Percentiles rank a stretch among this genome's conserved stretches.
Conservation (phyloP, 805 yeast species). For the Priceomyces medius region DNA sequence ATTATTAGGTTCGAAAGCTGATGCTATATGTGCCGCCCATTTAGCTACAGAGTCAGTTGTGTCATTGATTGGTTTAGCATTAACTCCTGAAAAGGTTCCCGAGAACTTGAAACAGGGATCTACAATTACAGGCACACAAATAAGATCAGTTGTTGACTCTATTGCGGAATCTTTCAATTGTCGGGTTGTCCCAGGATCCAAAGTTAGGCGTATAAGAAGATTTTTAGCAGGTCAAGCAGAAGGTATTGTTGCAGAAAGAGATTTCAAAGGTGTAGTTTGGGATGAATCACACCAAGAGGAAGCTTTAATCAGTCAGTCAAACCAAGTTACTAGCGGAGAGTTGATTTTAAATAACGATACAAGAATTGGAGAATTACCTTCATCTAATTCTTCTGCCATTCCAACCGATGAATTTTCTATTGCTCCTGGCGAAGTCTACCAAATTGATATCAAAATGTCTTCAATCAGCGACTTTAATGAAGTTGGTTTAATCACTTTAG, state of each 20-base stretch:
- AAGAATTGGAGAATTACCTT: constrained; percentile 7
- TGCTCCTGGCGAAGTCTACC: constrained; percentile 80
- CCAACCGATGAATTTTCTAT: constrained; percentile 75
- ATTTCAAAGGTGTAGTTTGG: constrained; percentile 91
- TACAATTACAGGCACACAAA: constrained; percentile 61
- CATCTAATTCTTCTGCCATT: constrained; percentile 49
- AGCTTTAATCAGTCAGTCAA: constrained; percentile 45
- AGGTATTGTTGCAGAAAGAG: constrained; percentile 86
- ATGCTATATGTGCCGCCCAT: constrained; percentile 84
- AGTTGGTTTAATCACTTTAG: constrained; percentile 67
- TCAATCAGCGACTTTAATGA: constrained; percentile 54
- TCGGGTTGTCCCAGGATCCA: constrained; percentile 86
- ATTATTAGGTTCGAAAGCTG: constrained; percentile 79
- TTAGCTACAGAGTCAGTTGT: constrained; percentile 87
- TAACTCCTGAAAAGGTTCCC: constrained; percentile 76
- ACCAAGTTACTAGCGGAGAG: constrained; percentile 17
- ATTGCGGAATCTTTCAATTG: constrained; percentile 84
- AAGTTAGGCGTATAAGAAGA: constrained; percentile 87
- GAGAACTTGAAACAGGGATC: constrained; percentile 39
- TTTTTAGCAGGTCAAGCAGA: constrained; percentile 96
- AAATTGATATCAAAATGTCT: constrained; percentile 79
- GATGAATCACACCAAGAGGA: constrained; percentile 78
- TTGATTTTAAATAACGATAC: constrained; percentile 10
- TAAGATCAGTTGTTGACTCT: constrained; percentile 78
- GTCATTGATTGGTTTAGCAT: constrained; percentile 67